Percentiles rank a stretch among this genome's conserved stretches.
phyloP scores from a whole-genome alignment of 2,329 filamentous ascomycete genomes.

The Pseudopyrenochaeta lycopersici region DNA sequence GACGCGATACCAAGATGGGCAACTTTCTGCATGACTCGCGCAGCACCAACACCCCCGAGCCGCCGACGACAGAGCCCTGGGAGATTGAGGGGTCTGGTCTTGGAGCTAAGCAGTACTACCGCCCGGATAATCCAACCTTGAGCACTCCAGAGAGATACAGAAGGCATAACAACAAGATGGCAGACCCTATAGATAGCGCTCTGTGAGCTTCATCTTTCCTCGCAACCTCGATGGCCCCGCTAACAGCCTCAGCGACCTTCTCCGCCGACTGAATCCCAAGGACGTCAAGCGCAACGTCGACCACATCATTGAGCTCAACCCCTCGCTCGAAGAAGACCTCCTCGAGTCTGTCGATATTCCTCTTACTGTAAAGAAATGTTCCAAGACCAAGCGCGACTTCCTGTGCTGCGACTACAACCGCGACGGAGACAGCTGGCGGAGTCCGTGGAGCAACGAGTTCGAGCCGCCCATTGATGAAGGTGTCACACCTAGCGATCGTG shows the following conservation, averaged over 20 bases:
- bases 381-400: constrained; percentile 91
- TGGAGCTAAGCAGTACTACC: constrained; percentile 22
- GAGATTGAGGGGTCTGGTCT: constrained; percentile 29
- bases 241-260: constrained; percentile 78
- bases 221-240: constrained; percentile 4
- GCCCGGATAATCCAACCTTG: constrained; percentile 19
- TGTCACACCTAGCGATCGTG: constrained; percentile 86
- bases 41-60: constrained; percentile 11
- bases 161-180: constrained; percentile 33
- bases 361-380: constrained; percentile 84
- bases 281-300: constrained; percentile 88
- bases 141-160: constrained; percentile 21
- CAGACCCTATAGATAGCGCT: constrained; percentile 68
- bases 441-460: constrained; percentile 99
- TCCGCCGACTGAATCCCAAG: constrained; percentile 95
- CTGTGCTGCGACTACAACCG: constrained; percentile 99
- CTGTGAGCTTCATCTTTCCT: constrained; percentile 63
- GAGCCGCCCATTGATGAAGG: constrained; percentile 88
- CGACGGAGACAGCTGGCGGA: constrained; percentile 96
- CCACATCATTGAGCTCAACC: constrained; percentile 86
- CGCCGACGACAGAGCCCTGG: constrained; percentile 20
- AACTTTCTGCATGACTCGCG: constrained; percentile 31
- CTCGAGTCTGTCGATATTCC: constrained; percentile 98
- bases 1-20: constrained; percentile 22
- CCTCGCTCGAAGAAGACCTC: constrained; percentile 94